Conservation (phyloP, 345 rosid species). For the Raphanus sativus region DNA sequence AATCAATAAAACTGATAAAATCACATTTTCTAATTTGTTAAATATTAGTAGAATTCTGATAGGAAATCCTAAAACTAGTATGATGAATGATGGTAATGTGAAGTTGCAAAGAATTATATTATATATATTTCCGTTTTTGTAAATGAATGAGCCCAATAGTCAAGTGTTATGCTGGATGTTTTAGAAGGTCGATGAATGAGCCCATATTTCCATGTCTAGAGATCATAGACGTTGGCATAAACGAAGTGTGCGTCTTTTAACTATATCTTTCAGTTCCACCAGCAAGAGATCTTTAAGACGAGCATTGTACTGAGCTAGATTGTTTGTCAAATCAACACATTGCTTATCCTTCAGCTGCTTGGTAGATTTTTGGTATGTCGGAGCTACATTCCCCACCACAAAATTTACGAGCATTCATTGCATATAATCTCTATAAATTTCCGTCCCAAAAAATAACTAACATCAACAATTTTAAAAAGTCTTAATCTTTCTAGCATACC, state of each 20-base stretch:
- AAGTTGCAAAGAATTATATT: neutral
- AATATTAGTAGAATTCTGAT: too few relatives aligned
- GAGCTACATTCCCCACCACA: conserved; percentile 83
- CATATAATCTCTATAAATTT: conserved; percentile 67
- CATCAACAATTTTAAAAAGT: neutral
- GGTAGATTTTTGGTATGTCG: conserved; percentile 77
- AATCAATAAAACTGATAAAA: neutral
- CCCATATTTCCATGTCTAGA: conserved; percentile 50
- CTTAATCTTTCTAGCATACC: conserved; percentile 27
- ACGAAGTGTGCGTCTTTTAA: conserved; percentile 75
- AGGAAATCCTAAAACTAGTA: neutral
- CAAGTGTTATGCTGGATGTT: neutral
- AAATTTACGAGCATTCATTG: conserved; percentile 53
- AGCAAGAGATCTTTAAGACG: conserved; percentile 63
- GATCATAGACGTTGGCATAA: conserved; percentile 61
- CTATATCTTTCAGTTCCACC: conserved; percentile 50
- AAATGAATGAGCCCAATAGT: neutral
- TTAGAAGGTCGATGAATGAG: neutral
- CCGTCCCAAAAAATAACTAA: neutral
- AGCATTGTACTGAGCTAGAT: conserved; percentile 74
- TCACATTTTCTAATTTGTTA: neutral
- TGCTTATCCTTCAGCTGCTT: conserved; percentile 60
- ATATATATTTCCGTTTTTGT: neutral
- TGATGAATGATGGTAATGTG: neutral
- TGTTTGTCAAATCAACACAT: conserved; percentile 77